Evolutionary conservation across 2,329 filamentous ascomycete genomes (phyloP), one percentile per base, ranked within the genome.

Genomic region (Clathrospora elynae): DNA sequence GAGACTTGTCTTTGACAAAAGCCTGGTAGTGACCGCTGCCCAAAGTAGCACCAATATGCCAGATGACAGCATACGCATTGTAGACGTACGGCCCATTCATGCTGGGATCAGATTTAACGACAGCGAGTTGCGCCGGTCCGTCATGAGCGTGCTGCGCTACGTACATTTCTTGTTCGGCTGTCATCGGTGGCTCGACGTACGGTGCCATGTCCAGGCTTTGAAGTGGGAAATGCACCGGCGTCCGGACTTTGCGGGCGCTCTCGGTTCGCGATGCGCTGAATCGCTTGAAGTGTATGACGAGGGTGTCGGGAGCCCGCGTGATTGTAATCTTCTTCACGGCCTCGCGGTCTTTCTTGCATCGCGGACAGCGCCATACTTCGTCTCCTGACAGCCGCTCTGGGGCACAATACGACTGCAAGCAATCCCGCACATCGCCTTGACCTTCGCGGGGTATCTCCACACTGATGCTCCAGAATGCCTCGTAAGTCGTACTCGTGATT

Each of bases 31-130:
- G 91, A 0, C 91, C 91, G 35, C 81, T 82, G 24, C 82, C 80
- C 37, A 87, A 75, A 1, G 78, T 83, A 1, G 73, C 73, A 14
- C 91, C 91, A 3, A 81, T 71, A 67, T 96, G 91, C 49, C 87
- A 78, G 39, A 95, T 82, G 5, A 96, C 86, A 2, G 85, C 92
- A 65, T 95, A 96, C 37, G 88, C 85, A 62, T 95, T 86, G 68
- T 96, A 99, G 4, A 76, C 73, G 62, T 87, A 90, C 0, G 87
- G 85, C 1, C 72, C 71, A 10, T 70, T 73, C 70, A 76, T 76
- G 1, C 66, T 64, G 2, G 66, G 61, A 34, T 75, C 73, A 1
- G 64, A 53, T 29, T 72, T 72, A 17, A 73, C 49, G 5, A 55
- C 54, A 1, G 67, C 60, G 6, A 67, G 40, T 14, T 70, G 61